phyloP scores from a whole-genome alignment of 208 protist species.

The Leishmania tarentolae region DNA sequence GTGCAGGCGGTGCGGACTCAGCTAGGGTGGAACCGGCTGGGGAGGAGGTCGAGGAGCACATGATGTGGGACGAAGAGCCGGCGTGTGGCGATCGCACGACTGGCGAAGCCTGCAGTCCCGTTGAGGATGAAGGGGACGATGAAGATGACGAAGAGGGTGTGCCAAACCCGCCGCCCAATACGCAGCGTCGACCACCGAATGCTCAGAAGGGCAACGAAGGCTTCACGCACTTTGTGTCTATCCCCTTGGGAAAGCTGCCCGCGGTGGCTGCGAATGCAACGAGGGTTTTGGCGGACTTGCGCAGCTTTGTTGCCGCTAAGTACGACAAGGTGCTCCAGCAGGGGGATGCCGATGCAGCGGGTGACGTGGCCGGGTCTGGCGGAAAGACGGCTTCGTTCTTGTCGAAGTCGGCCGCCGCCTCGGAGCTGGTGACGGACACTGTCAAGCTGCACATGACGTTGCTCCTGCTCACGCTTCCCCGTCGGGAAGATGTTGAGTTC shows the following conservation, averaged over 20 bases:
- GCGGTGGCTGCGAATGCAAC: slow-evolving; percentile 29
- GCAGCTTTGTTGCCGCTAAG: slow-evolving; percentile 19
- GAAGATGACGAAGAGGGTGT: neutral
- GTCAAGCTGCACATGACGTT: slow-evolving; percentile 75
- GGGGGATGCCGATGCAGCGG: neutral
- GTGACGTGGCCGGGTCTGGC: neutral
- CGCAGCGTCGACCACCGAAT: slow-evolving; percentile 18
- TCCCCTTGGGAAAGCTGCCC: slow-evolving; percentile 67
- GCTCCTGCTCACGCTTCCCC: slow-evolving; percentile 66
- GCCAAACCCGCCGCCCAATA: neutral
- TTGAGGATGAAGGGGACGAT: neutral
- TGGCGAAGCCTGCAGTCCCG: neutral
- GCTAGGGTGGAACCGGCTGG: neutral
- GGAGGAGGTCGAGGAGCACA: slow-evolving; percentile 21
- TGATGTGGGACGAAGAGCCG: slow-evolving; percentile 17
- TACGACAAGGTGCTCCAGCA: neutral
- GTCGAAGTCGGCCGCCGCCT: slow-evolving; percentile 9
- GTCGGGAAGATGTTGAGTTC: slow-evolving; percentile 45
- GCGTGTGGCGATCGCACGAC: neutral
- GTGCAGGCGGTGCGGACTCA: neutral
- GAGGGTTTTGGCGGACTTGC: slow-evolving; percentile 33
- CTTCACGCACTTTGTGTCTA: slow-evolving; percentile 85
- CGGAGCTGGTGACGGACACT: slow-evolving; percentile 52
- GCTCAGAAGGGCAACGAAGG: slow-evolving; percentile 12
- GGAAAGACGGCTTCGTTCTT: neutral